Base-by-base conservation (phyloP, 768 basidiomycete species). In the Mycena kentingensis region DNA sequence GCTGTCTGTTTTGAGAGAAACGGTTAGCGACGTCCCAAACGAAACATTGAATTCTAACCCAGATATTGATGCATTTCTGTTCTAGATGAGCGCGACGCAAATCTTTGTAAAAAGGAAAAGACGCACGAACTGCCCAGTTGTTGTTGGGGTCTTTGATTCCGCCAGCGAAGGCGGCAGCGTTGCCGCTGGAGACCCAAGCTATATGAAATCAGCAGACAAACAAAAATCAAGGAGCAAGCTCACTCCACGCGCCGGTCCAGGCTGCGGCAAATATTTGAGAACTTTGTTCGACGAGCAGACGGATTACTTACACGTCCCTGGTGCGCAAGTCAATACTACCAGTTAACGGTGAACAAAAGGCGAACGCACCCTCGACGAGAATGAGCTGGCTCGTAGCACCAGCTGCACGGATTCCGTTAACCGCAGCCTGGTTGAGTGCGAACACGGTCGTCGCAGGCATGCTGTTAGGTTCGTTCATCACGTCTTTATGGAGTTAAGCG, bases 1-100 rank as follows among this genome's bases (percentile, higher is more conserved):
- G n/a, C n/a, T n/a, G n/a, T n/a, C n/a, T n/a, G n/a, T n/a, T 42
- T 42, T 21, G 41, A 21, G n/a, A n/a, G n/a, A n/a, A n/a, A n/a
- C n/a, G n/a, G n/a, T n/a, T n/a, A n/a, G n/a, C n/a, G n/a, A n/a
- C n/a, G n/a, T n/a, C n/a, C n/a, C n/a, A n/a, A n/a, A n/a, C n/a
- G n/a, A n/a, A n/a, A n/a, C n/a, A n/a, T n/a, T n/a, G n/a, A n/a
- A n/a, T n/a, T n/a, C n/a, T n/a, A n/a, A n/a, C n/a, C 83, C 58
- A 86, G 82, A 71, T 86, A 86, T 64, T 85, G 82, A 65, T 86
- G 83, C 81, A 85, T 84, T 63, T 86, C 81, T 79, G 61, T 3
- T n/a, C 47, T 42, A 24, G 15, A 29, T 5, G 36, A 46, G 18
- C 46, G 28, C 35, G 29, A n/a, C 21, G 25, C 29, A 35, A 54